Evolutionary conservation across 768 basidiomycete genomes (phyloP).

Genomic region (Rhizopogon roseolus): DNA sequence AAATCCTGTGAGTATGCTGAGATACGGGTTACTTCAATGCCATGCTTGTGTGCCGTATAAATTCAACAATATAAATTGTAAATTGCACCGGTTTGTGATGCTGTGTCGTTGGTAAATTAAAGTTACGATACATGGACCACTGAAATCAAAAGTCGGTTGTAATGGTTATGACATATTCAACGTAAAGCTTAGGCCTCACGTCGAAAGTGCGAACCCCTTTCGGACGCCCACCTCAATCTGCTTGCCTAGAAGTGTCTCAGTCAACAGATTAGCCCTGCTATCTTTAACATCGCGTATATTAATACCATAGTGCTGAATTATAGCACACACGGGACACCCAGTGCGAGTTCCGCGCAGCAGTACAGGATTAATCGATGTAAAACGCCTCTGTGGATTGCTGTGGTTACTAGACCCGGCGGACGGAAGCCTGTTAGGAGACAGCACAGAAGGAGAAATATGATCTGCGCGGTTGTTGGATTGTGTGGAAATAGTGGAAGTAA

Average conservation of each 20-base stretch:
- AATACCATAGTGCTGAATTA: background rate
- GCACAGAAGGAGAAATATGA: too few relatives aligned
- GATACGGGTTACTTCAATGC: background rate
- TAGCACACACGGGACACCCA: constrained; percentile 1
- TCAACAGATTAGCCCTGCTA: background rate
- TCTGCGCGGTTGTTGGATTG: too few relatives aligned
- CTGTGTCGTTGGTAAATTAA: background rate
- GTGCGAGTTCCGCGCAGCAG: background rate
- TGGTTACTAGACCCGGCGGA: background rate
- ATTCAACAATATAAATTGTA: background rate
- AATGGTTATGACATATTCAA: background rate
- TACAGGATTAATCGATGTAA: background rate
- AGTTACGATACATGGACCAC: background rate
- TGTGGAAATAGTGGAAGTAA: background rate
- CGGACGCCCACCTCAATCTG: background rate
- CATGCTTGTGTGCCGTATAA: background rate
- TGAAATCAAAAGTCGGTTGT: background rate
- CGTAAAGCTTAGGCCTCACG: background rate
- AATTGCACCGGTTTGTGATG: background rate
- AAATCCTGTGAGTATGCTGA: background rate
- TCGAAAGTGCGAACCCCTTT: background rate
- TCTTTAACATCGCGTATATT: background rate
- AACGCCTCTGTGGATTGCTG: background rate
- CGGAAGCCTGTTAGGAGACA: too few relatives aligned
- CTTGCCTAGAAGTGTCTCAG: background rate